Evolutionary conservation across 2,329 filamentous ascomycete species (phyloP).

Genomic region (Huntiella savannae): DNA sequence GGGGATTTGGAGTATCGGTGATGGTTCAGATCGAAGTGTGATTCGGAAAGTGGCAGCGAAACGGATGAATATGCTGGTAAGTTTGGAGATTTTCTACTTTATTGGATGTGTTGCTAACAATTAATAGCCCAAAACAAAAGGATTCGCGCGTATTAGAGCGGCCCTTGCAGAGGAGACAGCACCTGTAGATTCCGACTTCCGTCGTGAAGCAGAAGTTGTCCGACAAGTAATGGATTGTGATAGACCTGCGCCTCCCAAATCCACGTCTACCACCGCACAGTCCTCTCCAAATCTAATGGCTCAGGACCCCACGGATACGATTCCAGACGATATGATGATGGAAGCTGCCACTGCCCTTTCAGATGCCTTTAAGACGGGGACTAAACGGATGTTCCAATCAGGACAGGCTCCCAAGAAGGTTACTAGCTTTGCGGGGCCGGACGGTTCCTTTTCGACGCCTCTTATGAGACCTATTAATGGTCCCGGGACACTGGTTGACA

Average conservation of each 20-base stretch:
- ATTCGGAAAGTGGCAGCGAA: slow-evolving; percentile 69
- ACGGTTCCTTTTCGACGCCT: slow-evolving; percentile 56
- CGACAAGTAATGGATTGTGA: slow-evolving; percentile 88
- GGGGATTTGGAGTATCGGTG: slow-evolving; percentile 48
- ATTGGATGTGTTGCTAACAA: slow-evolving; percentile 16
- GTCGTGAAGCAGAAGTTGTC: slow-evolving; percentile 85
- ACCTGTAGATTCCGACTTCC: slow-evolving; percentile 73
- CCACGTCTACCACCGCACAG: slow-evolving; percentile 34
- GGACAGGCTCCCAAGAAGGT: slow-evolving; percentile 20
- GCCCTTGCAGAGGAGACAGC: slow-evolving; percentile 75
- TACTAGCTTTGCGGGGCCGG: slow-evolving; percentile 42
- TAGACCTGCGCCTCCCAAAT: slow-evolving; percentile 32
- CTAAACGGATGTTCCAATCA: not conserved
- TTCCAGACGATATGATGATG: slow-evolving; percentile 51
- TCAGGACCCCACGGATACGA: slow-evolving; percentile 47
- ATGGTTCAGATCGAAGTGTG: slow-evolving; percentile 50
- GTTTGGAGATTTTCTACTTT: slow-evolving; percentile 17
- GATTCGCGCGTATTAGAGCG: slow-evolving; percentile 80
- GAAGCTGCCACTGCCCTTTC: slow-evolving; percentile 33
- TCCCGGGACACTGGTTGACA: not conserved
- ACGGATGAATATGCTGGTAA: slow-evolving; percentile 70
- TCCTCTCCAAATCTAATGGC: slow-evolving; percentile 52
- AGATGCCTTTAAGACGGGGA: slow-evolving; percentile 6
- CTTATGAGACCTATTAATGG: slow-evolving; percentile 14
- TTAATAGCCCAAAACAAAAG: slow-evolving; percentile 76